Conservation (phyloP, 805 yeast species). For the Hanseniaspora pseudoguilliermondii region DNA sequence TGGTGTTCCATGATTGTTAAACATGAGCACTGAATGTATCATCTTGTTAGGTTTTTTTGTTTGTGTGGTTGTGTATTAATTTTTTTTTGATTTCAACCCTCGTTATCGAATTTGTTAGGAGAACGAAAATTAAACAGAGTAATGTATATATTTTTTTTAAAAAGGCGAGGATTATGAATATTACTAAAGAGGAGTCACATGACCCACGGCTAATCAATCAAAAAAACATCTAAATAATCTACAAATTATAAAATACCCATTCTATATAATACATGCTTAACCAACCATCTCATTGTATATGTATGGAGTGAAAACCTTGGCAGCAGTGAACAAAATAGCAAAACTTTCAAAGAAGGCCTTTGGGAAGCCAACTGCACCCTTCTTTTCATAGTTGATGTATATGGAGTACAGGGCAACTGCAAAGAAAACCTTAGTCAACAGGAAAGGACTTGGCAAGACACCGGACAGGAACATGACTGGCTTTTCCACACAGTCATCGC, state of each 20-base stretch:
- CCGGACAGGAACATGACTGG: constrained; percentile 83
- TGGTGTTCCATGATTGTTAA: constrained; percentile 83
- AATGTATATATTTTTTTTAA: too few relatives aligned
- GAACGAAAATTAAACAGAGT: too few relatives aligned
- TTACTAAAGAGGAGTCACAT: too few relatives aligned
- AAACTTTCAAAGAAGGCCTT: constrained; percentile 58
- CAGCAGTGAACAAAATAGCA: constrained; percentile 59
- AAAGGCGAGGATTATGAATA: too few relatives aligned
- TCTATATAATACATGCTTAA: constrained; percentile 14
- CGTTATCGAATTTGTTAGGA: too few relatives aligned
- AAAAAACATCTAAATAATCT: neutral
- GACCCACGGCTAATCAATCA: neutral
- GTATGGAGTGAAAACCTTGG: constrained; percentile 67
- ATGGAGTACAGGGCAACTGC: constrained; percentile 80
- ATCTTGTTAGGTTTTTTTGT: constrained; percentile 26
- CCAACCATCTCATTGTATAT: constrained; percentile 40
- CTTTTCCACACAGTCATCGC: constrained; percentile 64
- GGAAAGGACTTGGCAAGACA: constrained; percentile 57
- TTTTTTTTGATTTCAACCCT: too few relatives aligned
- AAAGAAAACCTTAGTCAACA: constrained; percentile 74
- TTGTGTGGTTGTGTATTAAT: too few relatives aligned
- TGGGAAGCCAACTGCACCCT: constrained; percentile 58
- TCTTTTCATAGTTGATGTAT: constrained; percentile 48
- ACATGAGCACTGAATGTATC: constrained; percentile 79
- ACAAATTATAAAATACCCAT: neutral